Evolutionary conservation across 345 rosid species (phyloP), one percentile per base, ranked within the genome.

Genomic region (Linum trigynum): DNA sequence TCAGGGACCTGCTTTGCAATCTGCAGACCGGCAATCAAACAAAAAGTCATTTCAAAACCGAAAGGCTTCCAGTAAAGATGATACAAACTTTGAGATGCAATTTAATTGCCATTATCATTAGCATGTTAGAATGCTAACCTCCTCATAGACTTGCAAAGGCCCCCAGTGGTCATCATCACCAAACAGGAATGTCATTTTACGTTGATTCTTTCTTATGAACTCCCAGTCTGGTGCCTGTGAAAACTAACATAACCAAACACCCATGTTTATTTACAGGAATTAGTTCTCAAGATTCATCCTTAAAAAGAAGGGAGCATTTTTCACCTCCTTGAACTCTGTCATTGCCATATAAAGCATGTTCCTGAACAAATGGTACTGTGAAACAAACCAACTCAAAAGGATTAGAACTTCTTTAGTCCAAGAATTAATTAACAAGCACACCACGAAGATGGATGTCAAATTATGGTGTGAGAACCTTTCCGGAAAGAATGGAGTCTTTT

Each of bases 121-220:
- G 7, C 51, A 45, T 23, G 32, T 23, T 1, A 23, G 32, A 23
- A 23, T 23, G 32, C 67, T 71, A 67, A 88, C 96, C 96, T 91
- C 90, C 72, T 87, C 86, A 48, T 80, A 80, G 84, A 87, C 78
- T 63, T 85, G 73, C 64, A 85, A 48, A 0, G 98, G 92, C 55
- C 92, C 96, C 96, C 96, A 92, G 69, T 89, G 95, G 76, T 87
- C 98, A 69, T 84, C 89, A 37, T 71, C 67, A 55, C 92, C 92
- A 69, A 77, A 92, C 76, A 92, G 72, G 75, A 87, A 84, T 57
- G 89, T 73, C 36, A 91, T 78, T 74, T 83, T 89, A 61, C 67
- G 69, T 72, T 69, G 66, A 61, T 80, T 83, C 68, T 72, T 81
- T 79, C 80, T 84, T 82, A 87, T 72, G 68, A 84, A 92, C 57